These are phyloP conservation scores for Coniella vitis DNA, from an alignment of 2,329 filamentous ascomycete species.

Conservation along the genomic window DNA sequence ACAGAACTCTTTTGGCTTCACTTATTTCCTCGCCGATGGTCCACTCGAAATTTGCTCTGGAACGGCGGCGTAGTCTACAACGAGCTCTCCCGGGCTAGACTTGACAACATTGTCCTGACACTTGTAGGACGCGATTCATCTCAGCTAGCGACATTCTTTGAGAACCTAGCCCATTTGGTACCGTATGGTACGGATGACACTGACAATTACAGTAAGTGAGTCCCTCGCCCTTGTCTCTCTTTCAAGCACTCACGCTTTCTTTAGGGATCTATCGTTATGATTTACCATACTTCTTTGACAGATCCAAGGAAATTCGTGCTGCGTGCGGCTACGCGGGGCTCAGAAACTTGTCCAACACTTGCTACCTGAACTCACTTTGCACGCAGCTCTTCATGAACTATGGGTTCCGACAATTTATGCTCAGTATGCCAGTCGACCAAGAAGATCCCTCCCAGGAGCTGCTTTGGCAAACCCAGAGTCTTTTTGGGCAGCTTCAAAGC, in stretches of 20 bases:
- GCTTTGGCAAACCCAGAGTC: conserved; percentile 67
- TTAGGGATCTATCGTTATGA: conserved; percentile 51
- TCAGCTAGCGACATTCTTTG: conserved; percentile 46
- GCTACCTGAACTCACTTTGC: conserved; percentile 91
- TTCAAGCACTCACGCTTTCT: background rate
- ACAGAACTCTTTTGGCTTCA: conserved; percentile 54
- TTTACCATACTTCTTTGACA: conserved; percentile 55
- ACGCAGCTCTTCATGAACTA: conserved; percentile 96
- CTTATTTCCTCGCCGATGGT: conserved; percentile 51
- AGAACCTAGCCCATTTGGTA: conserved; percentile 42
- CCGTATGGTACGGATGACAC: conserved; percentile 32
- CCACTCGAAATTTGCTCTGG: conserved; percentile 9
- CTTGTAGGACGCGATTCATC: conserved; percentile 45
- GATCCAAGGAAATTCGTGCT: conserved; percentile 62
- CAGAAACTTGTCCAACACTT: conserved; percentile 90
- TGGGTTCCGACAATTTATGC: conserved; percentile 77
- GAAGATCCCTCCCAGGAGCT: conserved; percentile 54
- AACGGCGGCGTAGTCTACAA: conserved; percentile 10
- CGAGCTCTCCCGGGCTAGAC: conserved; percentile 9
- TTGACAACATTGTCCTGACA: conserved; percentile 47
- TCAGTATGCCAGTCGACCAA: conserved; percentile 54
- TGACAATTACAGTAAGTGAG: conserved; percentile 32
- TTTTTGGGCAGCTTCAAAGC: conserved; percentile 84
- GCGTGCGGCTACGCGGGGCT: conserved; percentile 80
- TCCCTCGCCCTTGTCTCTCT: background rate